Evolutionary conservation across 257 asterid genomes (phyloP).

Genomic region (Ajuga chamaepitys): DNA sequence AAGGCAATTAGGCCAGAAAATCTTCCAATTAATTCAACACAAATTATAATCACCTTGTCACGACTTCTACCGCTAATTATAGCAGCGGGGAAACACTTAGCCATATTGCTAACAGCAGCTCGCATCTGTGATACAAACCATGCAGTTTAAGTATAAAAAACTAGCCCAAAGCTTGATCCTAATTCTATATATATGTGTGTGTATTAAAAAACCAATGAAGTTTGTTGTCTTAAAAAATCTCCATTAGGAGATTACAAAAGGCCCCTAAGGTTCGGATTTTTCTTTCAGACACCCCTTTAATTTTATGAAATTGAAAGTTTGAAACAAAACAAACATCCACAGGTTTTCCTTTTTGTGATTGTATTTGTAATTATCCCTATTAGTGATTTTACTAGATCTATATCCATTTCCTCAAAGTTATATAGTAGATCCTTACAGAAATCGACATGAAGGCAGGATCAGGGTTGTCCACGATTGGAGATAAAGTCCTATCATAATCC

Average conservation of each 20-base stretch:
- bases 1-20: neutral
- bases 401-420: neutral
- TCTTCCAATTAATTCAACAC: neutral
- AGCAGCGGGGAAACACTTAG: conserved; percentile 81
- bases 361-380: neutral
- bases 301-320: too few species aligned
- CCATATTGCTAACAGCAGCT: conserved; percentile 62
- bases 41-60: conserved; percentile 53
- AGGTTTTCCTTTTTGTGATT: too few species aligned
- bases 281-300: too few species aligned
- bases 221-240: too few species aligned
- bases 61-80: conserved; percentile 97
- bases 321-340: too few species aligned
- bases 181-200: too few species aligned
- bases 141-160: neutral
- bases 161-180: too few species aligned
- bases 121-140: conserved; percentile 66
- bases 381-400: neutral
- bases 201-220: too few species aligned
- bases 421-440: conserved; percentile 46
- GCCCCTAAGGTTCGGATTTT: too few species aligned
- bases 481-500: conserved; percentile 94
- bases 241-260: too few species aligned
- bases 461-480: conserved; percentile 94
- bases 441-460: conserved; percentile 84